phyloP scores from a whole-genome alignment of 2,329 filamentous ascomycete genomes.

The Zalaria obscura region DNA sequence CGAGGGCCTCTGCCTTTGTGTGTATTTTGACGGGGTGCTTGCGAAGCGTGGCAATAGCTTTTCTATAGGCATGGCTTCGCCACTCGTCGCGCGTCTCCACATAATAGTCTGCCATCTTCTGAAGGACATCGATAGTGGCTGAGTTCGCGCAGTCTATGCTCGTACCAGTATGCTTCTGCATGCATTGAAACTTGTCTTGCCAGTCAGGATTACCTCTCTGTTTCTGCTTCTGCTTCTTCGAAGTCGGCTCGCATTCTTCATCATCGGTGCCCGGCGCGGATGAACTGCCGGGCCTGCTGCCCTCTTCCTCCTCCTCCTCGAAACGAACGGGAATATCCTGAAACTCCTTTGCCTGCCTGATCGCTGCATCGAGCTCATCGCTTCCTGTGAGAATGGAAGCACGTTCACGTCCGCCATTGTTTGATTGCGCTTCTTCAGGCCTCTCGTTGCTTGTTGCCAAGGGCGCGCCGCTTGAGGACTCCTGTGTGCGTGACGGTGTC shows the following conservation, averaged over 20 bases:
- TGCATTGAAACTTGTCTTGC: constrained; percentile 40
- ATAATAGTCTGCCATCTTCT: constrained; percentile 70
- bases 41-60: constrained; percentile 58
- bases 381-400: not conserved
- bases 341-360: constrained; percentile 13
- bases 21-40: constrained; percentile 49
- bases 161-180: constrained; percentile 38
- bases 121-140: constrained; percentile 60
- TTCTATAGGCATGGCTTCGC: constrained; percentile 62
- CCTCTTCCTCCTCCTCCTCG: constrained; percentile 7
- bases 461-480: constrained; percentile 13
- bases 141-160: constrained; percentile 39
- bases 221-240: constrained; percentile 3
- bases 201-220: constrained; percentile 5
- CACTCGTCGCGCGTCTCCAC: constrained; percentile 61
- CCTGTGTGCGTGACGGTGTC: constrained; percentile 24
- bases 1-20: constrained; percentile 54
- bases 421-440: not conserved
- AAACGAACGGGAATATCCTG: constrained; percentile 1
- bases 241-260: constrained; percentile 9
- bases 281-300: not conserved
- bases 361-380: constrained; percentile 7
- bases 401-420: not conserved
- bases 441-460: constrained; percentile 3
- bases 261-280: constrained; percentile 4